A percentile compares a stretch with the other conserved stretches of the same genome.
Conservation (phyloP, 108 stramenopile species). For the Nitzschia sp. region DNA sequence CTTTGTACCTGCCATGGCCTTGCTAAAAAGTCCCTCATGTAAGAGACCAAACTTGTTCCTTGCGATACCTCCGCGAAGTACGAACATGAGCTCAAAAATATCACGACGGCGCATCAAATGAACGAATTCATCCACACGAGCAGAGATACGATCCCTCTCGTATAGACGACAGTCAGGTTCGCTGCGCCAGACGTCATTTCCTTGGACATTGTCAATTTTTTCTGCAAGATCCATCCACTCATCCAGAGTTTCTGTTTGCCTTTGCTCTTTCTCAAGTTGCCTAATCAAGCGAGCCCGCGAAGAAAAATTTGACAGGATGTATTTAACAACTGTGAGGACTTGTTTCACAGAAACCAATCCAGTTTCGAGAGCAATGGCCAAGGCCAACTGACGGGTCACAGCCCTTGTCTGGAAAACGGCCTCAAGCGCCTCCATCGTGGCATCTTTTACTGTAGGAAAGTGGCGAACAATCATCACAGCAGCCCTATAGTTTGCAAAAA, state of each 20-base stretch:
- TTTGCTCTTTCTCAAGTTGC: slow-evolving; percentile 63
- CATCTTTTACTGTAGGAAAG: slow-evolving; percentile 51
- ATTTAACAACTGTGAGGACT: slow-evolving; percentile 53
- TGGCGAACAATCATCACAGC: slow-evolving; percentile 30
- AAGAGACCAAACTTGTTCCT: slow-evolving; percentile 84
- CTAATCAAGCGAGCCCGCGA: slow-evolving; percentile 71
- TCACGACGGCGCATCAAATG: slow-evolving; percentile 84
- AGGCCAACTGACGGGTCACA: slow-evolving; percentile 65
- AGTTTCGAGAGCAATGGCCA: slow-evolving; percentile 70
- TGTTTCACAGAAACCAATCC: slow-evolving; percentile 63
- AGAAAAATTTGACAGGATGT: slow-evolving; percentile 59
- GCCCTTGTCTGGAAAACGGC: slow-evolving; percentile 72
- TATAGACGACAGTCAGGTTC: slow-evolving; percentile 78
- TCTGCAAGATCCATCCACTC: slow-evolving; percentile 92
- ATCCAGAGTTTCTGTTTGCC: slow-evolving; percentile 54
- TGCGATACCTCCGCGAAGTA: slow-evolving; percentile 81
- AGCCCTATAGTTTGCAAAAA: slow-evolving; percentile 4
- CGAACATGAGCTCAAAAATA: slow-evolving; percentile 90
- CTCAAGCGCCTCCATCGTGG: slow-evolving; percentile 63
- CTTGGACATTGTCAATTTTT: slow-evolving; percentile 78
- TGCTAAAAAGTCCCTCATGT: slow-evolving; percentile 80
- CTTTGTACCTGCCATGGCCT: slow-evolving; percentile 85
- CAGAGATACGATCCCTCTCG: slow-evolving; percentile 77
- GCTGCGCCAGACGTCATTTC: slow-evolving; percentile 77
- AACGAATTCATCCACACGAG: slow-evolving; percentile 83